Conservation (phyloP, 1,284 basidiomycete genomes). For the Mycosarcoma maydis region DNA sequence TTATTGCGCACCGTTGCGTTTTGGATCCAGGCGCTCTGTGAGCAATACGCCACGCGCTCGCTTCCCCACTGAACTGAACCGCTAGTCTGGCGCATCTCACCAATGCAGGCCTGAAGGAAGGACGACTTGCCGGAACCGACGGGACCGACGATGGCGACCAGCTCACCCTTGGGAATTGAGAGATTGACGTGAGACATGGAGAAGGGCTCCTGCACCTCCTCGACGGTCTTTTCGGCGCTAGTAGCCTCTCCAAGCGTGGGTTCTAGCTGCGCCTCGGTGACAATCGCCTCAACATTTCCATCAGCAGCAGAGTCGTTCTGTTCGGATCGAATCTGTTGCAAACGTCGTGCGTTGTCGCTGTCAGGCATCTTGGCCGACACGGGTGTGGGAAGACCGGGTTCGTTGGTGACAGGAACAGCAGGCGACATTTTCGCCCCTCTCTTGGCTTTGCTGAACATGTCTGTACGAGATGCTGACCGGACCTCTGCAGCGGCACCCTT, state of each 20-base stretch:
- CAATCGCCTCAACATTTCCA: slow-evolving; percentile 25
- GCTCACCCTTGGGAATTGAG: slow-evolving; percentile 46
- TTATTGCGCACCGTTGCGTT: slow-evolving; percentile 76
- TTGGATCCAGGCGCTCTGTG: slow-evolving; percentile 89
- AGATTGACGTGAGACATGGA: slow-evolving; percentile 49
- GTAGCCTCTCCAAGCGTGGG: slow-evolving; percentile 22
- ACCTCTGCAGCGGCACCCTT: slow-evolving; percentile 4
- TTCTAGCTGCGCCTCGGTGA: slow-evolving; percentile 32
- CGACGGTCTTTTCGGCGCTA: slow-evolving; percentile 14
- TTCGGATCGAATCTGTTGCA: slow-evolving; percentile 42
- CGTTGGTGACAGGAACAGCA: slow-evolving; percentile 26
- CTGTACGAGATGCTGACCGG: slow-evolving; percentile 5
- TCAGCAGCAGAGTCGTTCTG: slow-evolving; percentile 25
- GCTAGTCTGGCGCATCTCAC: slow-evolving; percentile 59
- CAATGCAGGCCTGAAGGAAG: slow-evolving; percentile 60
- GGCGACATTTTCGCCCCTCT: slow-evolving; percentile 23
- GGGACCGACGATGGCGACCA: slow-evolving; percentile 62
- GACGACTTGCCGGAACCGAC: slow-evolving; percentile 65
- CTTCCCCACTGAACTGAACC: slow-evolving; percentile 62
- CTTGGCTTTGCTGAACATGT: slow-evolving; percentile 39
- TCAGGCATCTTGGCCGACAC: slow-evolving; percentile 21
- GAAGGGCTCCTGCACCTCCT: slow-evolving; percentile 51
- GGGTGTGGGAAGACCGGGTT: slow-evolving; percentile 23
- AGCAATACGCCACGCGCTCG: slow-evolving; percentile 76
- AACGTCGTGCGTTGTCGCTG: slow-evolving; percentile 23